Base-by-base conservation (phyloP, 768 basidiomycete species). In the Mycena venus region DNA sequence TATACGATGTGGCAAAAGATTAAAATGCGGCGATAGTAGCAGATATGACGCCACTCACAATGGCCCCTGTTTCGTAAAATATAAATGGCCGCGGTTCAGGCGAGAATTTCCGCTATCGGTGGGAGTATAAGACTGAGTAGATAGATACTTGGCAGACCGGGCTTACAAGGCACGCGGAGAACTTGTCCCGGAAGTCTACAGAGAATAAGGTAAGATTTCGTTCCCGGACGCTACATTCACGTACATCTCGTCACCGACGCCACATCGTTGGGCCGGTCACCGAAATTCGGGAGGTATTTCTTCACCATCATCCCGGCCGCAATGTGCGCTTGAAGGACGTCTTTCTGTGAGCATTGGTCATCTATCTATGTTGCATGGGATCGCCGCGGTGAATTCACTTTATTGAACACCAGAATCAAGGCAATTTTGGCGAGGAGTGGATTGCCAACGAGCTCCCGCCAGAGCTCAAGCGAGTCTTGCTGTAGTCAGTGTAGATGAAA, bases 11-110 rank as follows among this genome's bases (percentile, higher is more conserved):
- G 70, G 23, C 15, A 27, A 25, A n/a, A n/a, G n/a, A 12, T 32
- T 21, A 10, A 25, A 23, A 10, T 2, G 23, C 4, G n/a, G 42
- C 4, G 23, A 47, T 19, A 23, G 10, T 19, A 19, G 29, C 42
- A 27, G 49, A 15, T 5, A 14, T 31, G n/a, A n/a, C n/a, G n/a
- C n/a, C n/a, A 88, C 91, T 63, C 78, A 93, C 93, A 56, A 93
- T 90, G 7, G 93, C 93, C 44, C 92, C 92, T 0, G 93, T 94
- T 77, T 92, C 90, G 77, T 94, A 90, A 74, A 89, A 91, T 76
- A 92, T 90, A 78, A 94, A 94, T 1, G 90, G 85, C 6, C 93
- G 86, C 31, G 86, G 84, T 62, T 84, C 82, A 8, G 88, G 88
- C 19, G 89, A 89, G 49, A 88, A 79, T 32, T 86, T 85, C 73